Evolutionary conservation across 352 stramenopile genomes (phyloP).

Genomic region (Pythium apleroticum): DNA sequence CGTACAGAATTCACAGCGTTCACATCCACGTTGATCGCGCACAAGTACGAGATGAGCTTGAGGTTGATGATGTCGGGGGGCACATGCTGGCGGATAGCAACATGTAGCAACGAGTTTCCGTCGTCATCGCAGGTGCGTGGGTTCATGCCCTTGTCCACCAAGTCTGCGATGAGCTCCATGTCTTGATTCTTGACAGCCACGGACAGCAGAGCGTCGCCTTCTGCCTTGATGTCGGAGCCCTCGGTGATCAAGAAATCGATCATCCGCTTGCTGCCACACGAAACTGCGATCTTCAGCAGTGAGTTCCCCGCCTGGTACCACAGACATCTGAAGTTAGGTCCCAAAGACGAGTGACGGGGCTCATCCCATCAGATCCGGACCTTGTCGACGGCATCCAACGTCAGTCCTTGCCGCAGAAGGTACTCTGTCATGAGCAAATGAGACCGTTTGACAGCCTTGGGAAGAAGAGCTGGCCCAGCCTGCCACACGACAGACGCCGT

Average conservation of each 20-base stretch:
- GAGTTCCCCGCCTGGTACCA: background rate
- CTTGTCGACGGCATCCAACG: background rate
- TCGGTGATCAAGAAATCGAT: slow-evolving; percentile 7
- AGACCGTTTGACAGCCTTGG: slow-evolving; percentile 1
- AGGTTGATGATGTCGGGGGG: background rate
- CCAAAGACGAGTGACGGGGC: too few relatives aligned
- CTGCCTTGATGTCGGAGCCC: background rate
- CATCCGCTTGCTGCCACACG: slow-evolving; percentile 9
- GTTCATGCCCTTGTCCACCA: slow-evolving; percentile 6
- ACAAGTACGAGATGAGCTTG: slow-evolving; percentile 11
- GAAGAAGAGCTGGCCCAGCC: slow-evolving; percentile 6
- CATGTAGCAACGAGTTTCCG: slow-evolving; percentile 3
- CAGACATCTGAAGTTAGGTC: background rate
- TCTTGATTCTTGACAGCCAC: slow-evolving; percentile 10
- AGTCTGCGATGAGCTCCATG: background rate
- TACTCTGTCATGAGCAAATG: background rate
- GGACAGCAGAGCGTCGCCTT: background rate
- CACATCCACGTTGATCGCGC: slow-evolving; percentile 2
- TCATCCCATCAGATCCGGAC: too few relatives aligned
- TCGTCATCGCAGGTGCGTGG: background rate
- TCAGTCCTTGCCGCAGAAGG: slow-evolving; percentile 1
- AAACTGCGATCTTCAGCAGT: slow-evolving; percentile 6
- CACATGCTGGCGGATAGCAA: slow-evolving; percentile 6
- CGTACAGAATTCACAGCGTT: background rate
- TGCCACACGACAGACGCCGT: background rate